phyloP scores from a whole-genome alignment of 2,329 filamentous ascomycete species.

The Ploettnerulaceae sp. region DNA sequence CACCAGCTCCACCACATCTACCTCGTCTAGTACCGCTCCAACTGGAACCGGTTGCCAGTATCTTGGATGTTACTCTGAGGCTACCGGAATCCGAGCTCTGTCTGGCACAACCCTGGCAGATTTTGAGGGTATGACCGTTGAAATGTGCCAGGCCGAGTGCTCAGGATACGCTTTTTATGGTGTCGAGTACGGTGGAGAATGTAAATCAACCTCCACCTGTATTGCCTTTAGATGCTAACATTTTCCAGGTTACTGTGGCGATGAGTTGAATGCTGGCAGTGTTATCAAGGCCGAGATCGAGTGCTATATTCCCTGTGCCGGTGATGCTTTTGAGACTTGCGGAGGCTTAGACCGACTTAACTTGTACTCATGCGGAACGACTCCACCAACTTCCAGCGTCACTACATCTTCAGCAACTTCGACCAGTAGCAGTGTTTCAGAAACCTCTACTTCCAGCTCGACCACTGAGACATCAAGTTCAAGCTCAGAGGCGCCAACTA shows the following conservation, averaged over 20 bases:
- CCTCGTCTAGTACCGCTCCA: slow-evolving; percentile 1
- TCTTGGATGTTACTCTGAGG: slow-evolving; percentile 29
- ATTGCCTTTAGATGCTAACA: too few relatives aligned
- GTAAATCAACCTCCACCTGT: too few relatives aligned
- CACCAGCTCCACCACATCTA: too few relatives aligned
- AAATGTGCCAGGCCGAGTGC: slow-evolving; percentile 16
- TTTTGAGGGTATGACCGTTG: slow-evolving; percentile 7
- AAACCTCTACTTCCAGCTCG: not conserved
- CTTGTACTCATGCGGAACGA: slow-evolving; percentile 9
- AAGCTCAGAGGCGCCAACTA: slow-evolving; percentile 1
- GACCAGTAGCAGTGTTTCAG: not conserved
- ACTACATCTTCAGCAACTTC: not conserved
- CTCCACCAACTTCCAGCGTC: slow-evolving; percentile 4
- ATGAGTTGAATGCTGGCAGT: slow-evolving; percentile 13
- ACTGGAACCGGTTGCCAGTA: slow-evolving; percentile 10
- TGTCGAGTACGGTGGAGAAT: slow-evolving; percentile 35
- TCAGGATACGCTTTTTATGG: slow-evolving; percentile 33
- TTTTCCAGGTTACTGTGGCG: slow-evolving; percentile 32
- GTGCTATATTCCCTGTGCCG: slow-evolving; percentile 10
- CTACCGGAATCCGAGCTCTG: slow-evolving; percentile 23
- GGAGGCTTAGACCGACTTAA: slow-evolving; percentile 20
- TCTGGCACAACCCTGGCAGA: not conserved
- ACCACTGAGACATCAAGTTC: slow-evolving; percentile 4
- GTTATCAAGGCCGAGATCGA: not conserved
- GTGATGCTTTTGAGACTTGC: slow-evolving; percentile 7